phyloP scores from a whole-genome alignment of 805 yeast species.

The Aciculoconidium aculeatum region DNA sequence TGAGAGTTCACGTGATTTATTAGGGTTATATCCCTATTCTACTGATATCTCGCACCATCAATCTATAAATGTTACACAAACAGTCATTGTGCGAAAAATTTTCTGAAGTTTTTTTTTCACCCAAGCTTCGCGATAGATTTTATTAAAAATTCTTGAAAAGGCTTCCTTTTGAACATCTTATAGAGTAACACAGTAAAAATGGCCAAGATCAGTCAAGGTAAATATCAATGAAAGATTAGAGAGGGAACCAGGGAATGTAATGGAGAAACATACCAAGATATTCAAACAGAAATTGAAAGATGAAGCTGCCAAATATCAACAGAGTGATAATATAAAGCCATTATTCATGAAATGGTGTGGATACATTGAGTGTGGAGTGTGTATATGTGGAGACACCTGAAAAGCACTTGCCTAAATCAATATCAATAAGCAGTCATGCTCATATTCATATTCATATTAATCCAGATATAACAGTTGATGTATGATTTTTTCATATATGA shows the following conservation, averaged over 20 bases:
- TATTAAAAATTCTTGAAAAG: constrained; percentile 3
- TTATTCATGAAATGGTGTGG: no score
- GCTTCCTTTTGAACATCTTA: constrained; percentile 8
- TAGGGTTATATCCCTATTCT: no score
- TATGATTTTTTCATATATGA: no score
- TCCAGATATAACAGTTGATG: neutral
- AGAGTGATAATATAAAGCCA: neutral
- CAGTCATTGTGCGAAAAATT: constrained; percentile 8
- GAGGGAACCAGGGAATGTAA: neutral
- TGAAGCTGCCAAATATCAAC: neutral
- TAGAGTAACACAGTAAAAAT: constrained; percentile 28
- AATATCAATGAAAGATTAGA: constrained; percentile 15
- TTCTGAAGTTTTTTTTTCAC: constrained; percentile 5
- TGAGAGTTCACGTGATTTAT: constrained; percentile 5
- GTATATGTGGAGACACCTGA: no score
- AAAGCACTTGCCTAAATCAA: no score
- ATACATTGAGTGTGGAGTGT: no score
- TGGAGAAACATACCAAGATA: neutral
- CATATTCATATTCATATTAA: no score
- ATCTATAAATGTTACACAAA: no score
- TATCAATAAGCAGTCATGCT: no score
- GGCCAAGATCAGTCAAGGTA: constrained; percentile 65
- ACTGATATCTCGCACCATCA: no score
- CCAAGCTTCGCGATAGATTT: constrained; percentile 5
- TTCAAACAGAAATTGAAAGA: no score